Percentiles rank a stretch among this genome's conserved stretches.
Conservation (phyloP, 164 flowering plant species). For the Tinospora cordifolia region DNA sequence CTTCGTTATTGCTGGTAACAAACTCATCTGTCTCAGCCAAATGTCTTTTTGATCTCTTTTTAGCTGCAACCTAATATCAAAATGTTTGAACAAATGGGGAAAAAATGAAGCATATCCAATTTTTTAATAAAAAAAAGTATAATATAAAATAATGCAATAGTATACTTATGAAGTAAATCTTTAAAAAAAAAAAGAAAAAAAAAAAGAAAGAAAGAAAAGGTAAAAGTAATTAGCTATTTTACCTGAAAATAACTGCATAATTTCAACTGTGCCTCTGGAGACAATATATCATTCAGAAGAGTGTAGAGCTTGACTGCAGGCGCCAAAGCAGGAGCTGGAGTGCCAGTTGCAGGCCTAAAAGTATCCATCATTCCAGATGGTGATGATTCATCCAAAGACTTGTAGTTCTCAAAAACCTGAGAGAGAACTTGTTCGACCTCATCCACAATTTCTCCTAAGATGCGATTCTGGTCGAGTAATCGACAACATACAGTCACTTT, state of each 20-base stretch:
- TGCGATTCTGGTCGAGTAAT: slow-evolving; percentile 55
- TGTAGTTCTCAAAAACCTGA: slow-evolving; percentile 77
- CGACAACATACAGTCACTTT: background rate
- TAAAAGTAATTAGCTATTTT: background rate
- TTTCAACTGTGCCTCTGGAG: slow-evolving; percentile 77
- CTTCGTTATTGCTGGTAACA: slow-evolving; percentile 50
- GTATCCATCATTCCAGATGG: slow-evolving; percentile 71
- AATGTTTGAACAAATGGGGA: background rate
- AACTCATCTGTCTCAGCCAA: slow-evolving; percentile 85
- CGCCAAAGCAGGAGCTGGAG: slow-evolving; percentile 68
- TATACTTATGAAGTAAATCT: background rate
- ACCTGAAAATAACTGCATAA: slow-evolving; percentile 86
- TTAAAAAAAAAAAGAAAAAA: background rate
- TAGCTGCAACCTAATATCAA: slow-evolving; percentile 62
- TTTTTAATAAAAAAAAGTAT: slow-evolving; percentile 3
- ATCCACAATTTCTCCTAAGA: slow-evolving; percentile 74
- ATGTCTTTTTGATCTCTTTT: slow-evolving; percentile 77
- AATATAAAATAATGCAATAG: background rate
- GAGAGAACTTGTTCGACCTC: slow-evolving; percentile 74
- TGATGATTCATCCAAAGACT: slow-evolving; percentile 74
- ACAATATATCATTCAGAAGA: slow-evolving; percentile 72
- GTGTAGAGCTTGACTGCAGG: slow-evolving; percentile 81
- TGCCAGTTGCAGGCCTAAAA: slow-evolving; percentile 64
- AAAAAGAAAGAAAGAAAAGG: background rate
- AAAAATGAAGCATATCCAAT: background rate